Conservation (phyloP, 2,329 filamentous ascomycete species). For the Aureobasidium sp. region DNA sequence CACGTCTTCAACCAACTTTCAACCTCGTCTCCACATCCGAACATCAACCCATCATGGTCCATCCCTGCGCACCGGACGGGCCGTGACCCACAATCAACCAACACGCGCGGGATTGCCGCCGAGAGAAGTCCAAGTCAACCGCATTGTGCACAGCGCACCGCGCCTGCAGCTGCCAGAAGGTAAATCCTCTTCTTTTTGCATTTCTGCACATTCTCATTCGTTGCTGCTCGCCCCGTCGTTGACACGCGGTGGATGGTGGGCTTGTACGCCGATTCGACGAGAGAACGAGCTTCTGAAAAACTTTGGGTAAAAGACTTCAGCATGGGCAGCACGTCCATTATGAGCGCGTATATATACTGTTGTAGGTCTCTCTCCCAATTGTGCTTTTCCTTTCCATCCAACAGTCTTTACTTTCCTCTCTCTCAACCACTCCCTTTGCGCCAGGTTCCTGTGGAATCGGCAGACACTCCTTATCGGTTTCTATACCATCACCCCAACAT, state of each 20-base stretch:
- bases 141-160: background rate
- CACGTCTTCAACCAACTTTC: background rate
- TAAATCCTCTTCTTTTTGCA: slow-evolving; percentile 1
- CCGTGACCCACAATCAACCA: slow-evolving; percentile 10
- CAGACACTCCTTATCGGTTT: slow-evolving; percentile 7
- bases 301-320: slow-evolving; percentile 1
- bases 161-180: slow-evolving; percentile 4
- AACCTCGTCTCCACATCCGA: slow-evolving; percentile 9
- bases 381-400: background rate
- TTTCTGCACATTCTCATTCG: slow-evolving; percentile 4
- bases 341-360: background rate
- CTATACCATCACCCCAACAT: background rate
- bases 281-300: background rate
- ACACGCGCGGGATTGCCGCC: slow-evolving; percentile 1
- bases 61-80: background rate
- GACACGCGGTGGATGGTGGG: background rate
- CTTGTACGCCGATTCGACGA: slow-evolving; percentile 6
- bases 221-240: slow-evolving; percentile 1
- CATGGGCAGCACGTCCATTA: background rate
- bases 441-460: slow-evolving; percentile 11
- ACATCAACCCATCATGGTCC: slow-evolving; percentile 2
- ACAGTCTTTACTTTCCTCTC: slow-evolving; percentile 9
- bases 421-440: slow-evolving; percentile 2
- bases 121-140: slow-evolving; percentile 6
- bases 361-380: background rate